A percentile compares a stretch with the other conserved stretches of the same genome.
Evolutionary conservation across 768 basidiomycete species (phyloP).

Genomic region (Serendipita sp.): DNA sequence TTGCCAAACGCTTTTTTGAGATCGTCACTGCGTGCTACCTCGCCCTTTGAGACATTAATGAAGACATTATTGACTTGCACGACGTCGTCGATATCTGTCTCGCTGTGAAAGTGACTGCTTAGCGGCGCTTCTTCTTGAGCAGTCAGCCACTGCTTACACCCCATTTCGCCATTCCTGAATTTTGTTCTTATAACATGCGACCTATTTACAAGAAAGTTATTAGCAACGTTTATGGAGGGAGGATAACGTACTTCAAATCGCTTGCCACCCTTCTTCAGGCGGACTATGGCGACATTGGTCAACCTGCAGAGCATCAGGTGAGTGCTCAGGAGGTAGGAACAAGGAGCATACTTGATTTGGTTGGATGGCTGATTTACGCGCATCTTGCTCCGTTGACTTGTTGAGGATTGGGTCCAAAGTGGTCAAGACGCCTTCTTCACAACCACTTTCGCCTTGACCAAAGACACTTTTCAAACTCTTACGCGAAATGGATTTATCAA

Average conservation of each 20-base stretch:
- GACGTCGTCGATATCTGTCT: slow-evolving; percentile 88
- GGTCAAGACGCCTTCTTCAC: neutral
- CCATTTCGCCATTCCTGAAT: slow-evolving; percentile 93
- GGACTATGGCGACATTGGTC: slow-evolving; percentile 93
- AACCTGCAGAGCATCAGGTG: slow-evolving; percentile 36
- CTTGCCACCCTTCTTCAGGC: slow-evolving; percentile 93
- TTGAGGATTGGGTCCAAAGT: neutral
- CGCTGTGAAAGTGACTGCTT: slow-evolving; percentile 28
- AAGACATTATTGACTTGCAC: slow-evolving; percentile 95
- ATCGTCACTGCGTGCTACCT: slow-evolving; percentile 76
- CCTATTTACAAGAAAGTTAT: slow-evolving; percentile 28
- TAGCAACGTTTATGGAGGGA: neutral
- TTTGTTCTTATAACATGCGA: slow-evolving; percentile 99
- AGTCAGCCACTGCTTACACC: slow-evolving; percentile 37
- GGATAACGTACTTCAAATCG: slow-evolving; percentile 73
- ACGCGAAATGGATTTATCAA: slow-evolving; percentile 14
- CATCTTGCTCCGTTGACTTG: slow-evolving; percentile 18
- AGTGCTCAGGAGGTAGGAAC: neutral
- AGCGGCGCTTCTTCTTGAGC: neutral
- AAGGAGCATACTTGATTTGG: slow-evolving; percentile 59
- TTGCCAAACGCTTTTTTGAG: slow-evolving; percentile 69
- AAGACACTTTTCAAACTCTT: neutral
- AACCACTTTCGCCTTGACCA: neutral
- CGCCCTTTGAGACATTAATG: slow-evolving; percentile 90
- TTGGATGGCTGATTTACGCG: slow-evolving; percentile 72